These are phyloP conservation scores for Graphiopsis chlorocephala DNA, from an alignment of 2,329 filamentous ascomycete species.

Conservation along the genomic window DNA sequence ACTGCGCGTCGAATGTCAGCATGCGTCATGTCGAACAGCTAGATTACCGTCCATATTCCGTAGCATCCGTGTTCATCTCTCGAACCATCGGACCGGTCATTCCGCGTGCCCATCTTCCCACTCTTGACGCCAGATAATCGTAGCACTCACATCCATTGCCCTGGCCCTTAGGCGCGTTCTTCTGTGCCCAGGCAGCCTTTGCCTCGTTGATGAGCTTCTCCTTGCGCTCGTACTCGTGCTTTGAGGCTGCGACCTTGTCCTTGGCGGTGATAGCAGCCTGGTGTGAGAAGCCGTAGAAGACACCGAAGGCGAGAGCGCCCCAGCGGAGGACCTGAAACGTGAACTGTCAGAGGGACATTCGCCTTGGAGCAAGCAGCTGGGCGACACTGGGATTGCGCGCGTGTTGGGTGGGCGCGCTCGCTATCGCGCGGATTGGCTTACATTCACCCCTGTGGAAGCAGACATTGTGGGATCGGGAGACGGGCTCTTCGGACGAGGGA, in stretches of 20 bases:
- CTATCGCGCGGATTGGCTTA: constrained; percentile 18
- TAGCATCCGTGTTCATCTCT: neutral
- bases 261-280: constrained; percentile 74
- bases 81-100: neutral
- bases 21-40: too few species aligned
- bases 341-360: constrained; percentile 2
- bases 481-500: neutral
- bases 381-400: neutral
- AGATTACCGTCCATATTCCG: too few species aligned
- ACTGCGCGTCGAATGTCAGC: constrained; percentile 45
- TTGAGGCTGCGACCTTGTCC: constrained; percentile 66
- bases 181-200: constrained; percentile 85
- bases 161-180: constrained; percentile 53
- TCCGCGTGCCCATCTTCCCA: neutral
- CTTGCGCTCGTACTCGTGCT: constrained; percentile 88
- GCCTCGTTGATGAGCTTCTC: constrained; percentile 87
- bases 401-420: neutral
- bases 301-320: constrained; percentile 84
- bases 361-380: neutral
- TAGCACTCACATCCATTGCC: constrained; percentile 13
- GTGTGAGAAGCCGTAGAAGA: constrained; percentile 95
- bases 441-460: constrained; percentile 26
- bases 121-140: neutral
- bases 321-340: constrained; percentile 82
- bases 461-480: constrained; percentile 24